These are phyloP conservation scores for Leptographium wingfieldii DNA, from an alignment of 2,329 filamentous ascomycete species.

Conservation along the genomic window DNA sequence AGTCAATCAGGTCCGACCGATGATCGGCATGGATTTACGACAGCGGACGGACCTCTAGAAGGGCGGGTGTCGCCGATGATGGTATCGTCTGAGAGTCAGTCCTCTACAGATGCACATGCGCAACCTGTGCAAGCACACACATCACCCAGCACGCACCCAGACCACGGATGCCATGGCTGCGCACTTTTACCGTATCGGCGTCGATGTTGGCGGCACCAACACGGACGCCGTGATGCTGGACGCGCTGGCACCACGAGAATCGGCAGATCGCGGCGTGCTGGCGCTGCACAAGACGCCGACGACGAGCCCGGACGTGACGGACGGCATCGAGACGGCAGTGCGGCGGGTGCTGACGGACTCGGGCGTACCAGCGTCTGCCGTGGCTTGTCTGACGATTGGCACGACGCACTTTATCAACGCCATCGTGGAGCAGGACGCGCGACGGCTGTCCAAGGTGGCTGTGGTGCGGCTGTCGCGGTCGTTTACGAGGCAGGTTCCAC, in stretches of 20 bases:
- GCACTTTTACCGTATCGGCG: not conserved
- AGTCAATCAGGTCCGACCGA: no score
- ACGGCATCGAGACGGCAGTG: conserved; percentile 11
- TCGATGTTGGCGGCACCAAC: conserved; percentile 27
- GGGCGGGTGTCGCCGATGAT: no score
- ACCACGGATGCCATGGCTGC: not conserved
- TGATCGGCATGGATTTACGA: no score
- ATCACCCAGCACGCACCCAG: no score
- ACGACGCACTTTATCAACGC: conserved; percentile 16
- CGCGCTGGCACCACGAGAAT: conserved; percentile 20
- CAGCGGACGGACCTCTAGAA: no score
- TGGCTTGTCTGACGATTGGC: conserved; percentile 12
- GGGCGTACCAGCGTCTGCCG: not conserved
- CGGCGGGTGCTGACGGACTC: conserved; percentile 5
- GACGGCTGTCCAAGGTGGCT: conserved; percentile 17
- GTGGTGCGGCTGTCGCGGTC: conserved; percentile 19
- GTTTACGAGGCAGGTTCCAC: conserved; percentile 26
- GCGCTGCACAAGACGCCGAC: conserved; percentile 9
- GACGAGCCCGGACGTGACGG: conserved; percentile 6
- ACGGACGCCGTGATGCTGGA: conserved; percentile 40
- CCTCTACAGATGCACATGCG: no score
- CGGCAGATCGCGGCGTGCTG: conserved; percentile 14
- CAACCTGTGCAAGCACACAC: no score
- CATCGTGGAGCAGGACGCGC: conserved; percentile 13
- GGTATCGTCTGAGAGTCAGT: no score